Conservation (phyloP, 2,329 filamentous ascomycete species). For the Penicillium janthinellum region DNA sequence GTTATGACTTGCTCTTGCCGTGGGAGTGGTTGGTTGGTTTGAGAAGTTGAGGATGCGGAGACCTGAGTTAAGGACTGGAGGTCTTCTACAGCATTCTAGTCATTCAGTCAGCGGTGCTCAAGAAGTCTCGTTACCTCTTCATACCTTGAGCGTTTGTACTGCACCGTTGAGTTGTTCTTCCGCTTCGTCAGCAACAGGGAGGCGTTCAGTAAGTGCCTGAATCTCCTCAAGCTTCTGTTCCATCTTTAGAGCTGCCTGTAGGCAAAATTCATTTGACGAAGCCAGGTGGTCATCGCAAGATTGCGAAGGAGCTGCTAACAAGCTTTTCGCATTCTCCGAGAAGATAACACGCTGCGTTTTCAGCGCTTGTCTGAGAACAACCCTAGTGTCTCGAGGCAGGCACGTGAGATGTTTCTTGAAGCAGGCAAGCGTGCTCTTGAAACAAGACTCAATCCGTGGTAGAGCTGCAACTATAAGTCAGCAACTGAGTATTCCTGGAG, state of each 20-base stretch:
- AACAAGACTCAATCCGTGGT: slow-evolving; percentile 1
- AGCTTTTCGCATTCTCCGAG: background rate
- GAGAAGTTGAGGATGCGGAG: background rate
- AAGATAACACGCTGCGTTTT: slow-evolving; percentile 3
- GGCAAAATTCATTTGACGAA: background rate
- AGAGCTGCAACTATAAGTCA: slow-evolving; percentile 4
- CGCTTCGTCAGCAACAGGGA: background rate
- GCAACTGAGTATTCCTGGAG: background rate
- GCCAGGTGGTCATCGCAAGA: background rate
- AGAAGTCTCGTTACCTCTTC: background rate
- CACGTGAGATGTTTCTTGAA: background rate
- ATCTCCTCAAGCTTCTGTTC: background rate
- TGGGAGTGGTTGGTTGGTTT: too few species aligned
- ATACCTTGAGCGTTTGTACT: background rate
- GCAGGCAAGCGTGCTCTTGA: background rate
- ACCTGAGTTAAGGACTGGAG: background rate
- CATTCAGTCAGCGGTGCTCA: background rate
- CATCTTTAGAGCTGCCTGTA: background rate
- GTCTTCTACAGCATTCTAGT: slow-evolving; percentile 10
- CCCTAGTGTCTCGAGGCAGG: slow-evolving; percentile 3
- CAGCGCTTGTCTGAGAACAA: slow-evolving; percentile 2
- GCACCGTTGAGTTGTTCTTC: background rate
- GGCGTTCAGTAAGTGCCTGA: background rate
- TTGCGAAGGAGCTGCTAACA: background rate
- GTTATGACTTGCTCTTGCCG: background rate